A percentile compares a stretch with the other conserved stretches of the same genome.
These are phyloP conservation scores for Rhododendron simsii DNA, from an alignment of 148 eudicot genomes.

Conservation along the genomic window DNA sequence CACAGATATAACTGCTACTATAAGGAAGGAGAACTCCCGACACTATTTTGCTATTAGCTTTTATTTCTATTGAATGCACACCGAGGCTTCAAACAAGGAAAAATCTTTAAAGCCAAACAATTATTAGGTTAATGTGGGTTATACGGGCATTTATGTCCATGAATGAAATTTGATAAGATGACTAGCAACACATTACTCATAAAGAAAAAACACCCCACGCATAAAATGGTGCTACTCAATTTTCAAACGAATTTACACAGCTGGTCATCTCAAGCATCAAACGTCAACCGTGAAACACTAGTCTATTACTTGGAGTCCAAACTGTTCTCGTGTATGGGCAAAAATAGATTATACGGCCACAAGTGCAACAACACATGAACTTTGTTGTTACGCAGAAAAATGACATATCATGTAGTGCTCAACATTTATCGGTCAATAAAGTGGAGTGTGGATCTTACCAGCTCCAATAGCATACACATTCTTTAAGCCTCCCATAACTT, in stretches of 20 bases:
- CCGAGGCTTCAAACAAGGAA: neutral
- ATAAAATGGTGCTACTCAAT: neutral
- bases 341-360: neutral
- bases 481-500: conserved; percentile 96
- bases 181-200: neutral
- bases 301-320: neutral
- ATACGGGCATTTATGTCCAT: neutral
- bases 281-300: neutral
- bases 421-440: neutral
- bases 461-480: conserved; percentile 97
- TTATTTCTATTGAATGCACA: neutral
- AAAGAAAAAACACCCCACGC: neutral
- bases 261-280: neutral
- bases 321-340: neutral
- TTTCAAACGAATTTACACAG: neutral
- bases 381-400: neutral
- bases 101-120: neutral
- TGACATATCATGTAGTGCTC: neutral
- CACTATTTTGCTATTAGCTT: neutral
- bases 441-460: conserved; percentile 35
- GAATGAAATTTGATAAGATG: neutral
- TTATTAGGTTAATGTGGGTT: neutral
- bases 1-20: neutral
- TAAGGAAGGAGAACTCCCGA: neutral
- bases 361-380: neutral